phyloP scores from a whole-genome alignment of 805 yeast species.

The Isabelozyma heimii region DNA sequence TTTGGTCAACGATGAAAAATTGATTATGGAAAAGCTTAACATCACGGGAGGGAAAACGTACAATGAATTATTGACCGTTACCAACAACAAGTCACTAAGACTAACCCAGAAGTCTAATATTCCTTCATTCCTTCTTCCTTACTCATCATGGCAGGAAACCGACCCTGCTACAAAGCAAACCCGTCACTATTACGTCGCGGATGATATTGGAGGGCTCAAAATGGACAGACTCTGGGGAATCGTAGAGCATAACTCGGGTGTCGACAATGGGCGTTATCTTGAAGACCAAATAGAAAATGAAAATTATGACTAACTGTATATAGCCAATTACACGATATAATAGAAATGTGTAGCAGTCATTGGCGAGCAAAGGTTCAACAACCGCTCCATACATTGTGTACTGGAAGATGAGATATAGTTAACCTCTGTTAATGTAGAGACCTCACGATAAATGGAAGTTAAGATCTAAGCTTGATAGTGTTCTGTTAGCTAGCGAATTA shows the following conservation, averaged over 20 bases:
- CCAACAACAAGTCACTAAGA: conserved; percentile 31
- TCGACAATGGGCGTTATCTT: conserved; percentile 61
- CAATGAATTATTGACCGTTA: conserved; percentile 56
- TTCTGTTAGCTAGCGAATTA: too few species aligned
- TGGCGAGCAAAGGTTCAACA: too few species aligned
- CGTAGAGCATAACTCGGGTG: conserved; percentile 64
- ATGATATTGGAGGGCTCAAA: conserved; percentile 74
- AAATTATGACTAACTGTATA: not conserved
- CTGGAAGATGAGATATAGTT: too few species aligned
- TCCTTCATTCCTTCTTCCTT: conserved; percentile 18
- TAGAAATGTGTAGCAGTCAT: too few species aligned
- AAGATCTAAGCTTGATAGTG: too few species aligned
- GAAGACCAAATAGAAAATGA: not conserved
- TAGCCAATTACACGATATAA: too few species aligned
- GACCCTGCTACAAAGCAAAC: conserved; percentile 32
- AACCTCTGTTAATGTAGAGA: too few species aligned
- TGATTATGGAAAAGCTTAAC: conserved; percentile 66
- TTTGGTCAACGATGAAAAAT: conserved; percentile 57
- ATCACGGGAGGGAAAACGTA: conserved; percentile 64
- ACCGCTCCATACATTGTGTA: too few species aligned
- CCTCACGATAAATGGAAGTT: too few species aligned
- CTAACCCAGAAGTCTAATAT: conserved; percentile 23
- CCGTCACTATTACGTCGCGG: conserved; percentile 56
- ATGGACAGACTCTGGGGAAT: conserved; percentile 88
- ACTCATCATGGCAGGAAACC: conserved; percentile 37